Evolutionary conservation across 2,329 filamentous ascomycete genomes (phyloP).

Genomic region (Cercospora sp.): DNA sequence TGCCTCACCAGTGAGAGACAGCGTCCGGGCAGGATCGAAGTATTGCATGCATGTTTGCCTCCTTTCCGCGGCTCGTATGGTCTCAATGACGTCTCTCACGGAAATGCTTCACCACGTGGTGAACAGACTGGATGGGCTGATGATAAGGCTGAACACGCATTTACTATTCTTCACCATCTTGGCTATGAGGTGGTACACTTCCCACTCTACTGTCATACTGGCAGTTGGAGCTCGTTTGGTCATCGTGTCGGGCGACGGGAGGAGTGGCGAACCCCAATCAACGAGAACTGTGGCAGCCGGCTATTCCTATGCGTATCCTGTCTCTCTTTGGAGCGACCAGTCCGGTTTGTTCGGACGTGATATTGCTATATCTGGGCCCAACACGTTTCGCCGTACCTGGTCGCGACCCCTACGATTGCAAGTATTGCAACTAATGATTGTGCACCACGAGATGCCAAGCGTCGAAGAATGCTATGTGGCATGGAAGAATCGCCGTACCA

Average conservation of each 20-base stretch:
- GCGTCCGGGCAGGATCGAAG: background rate
- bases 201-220: background rate
- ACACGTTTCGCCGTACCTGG: background rate
- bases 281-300: background rate
- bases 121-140: background rate
- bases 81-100: background rate
- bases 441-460: background rate
- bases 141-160: background rate
- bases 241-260: background rate
- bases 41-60: background rate
- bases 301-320: background rate
- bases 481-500: background rate
- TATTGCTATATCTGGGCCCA: background rate
- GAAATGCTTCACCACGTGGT: background rate
- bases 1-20: conserved; percentile 6
- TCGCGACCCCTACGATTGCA: background rate
- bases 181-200: background rate
- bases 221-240: background rate
- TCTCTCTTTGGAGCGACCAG: background rate
- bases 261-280: background rate
- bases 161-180: background rate
- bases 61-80: background rate
- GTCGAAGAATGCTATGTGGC: background rate
- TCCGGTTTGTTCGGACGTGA: background rate
- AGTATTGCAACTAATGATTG: background rate